phyloP scores from a whole-genome alignment of 179 eudicot species.

The Amaranthus tricolor region DNA sequence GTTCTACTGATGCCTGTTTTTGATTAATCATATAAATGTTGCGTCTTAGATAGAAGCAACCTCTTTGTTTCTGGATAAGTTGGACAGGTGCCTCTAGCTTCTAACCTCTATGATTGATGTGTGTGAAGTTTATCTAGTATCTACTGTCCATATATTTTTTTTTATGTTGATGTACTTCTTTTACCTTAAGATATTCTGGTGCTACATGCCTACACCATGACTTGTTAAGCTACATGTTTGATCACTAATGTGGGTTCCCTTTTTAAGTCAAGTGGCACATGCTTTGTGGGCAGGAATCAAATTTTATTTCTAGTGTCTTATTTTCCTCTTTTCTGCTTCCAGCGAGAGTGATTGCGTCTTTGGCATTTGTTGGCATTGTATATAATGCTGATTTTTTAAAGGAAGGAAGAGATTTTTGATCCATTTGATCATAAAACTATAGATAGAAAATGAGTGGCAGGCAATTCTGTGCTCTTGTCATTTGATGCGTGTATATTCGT shows the following conservation, averaged over 20 bases:
- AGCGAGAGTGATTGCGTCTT: neutral
- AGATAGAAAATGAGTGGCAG: neutral
- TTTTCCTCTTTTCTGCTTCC: neutral
- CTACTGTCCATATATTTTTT: neutral
- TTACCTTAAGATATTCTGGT: neutral
- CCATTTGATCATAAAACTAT: too few species aligned
- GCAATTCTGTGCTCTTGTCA: neutral
- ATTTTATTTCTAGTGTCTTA: neutral
- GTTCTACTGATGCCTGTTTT: neutral
- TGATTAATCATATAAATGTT: neutral
- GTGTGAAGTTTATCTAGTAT: neutral
- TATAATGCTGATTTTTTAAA: neutral
- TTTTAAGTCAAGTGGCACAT: neutral
- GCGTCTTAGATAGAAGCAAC: neutral
- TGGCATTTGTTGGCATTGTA: neutral
- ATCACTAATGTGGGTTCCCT: neutral
- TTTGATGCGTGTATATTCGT: conserved; percentile 6
- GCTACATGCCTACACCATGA: neutral
- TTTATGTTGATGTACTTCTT: neutral
- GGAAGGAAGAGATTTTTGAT: neutral
- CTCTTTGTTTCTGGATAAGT: neutral
- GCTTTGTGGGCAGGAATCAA: neutral
- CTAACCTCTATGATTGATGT: neutral
- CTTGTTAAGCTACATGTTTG: neutral
- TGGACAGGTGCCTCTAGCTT: neutral